Evolutionary conservation across 371 early-diverging fungal species (phyloP).

Genomic region (Encephalitozoon intestinalis): DNA sequence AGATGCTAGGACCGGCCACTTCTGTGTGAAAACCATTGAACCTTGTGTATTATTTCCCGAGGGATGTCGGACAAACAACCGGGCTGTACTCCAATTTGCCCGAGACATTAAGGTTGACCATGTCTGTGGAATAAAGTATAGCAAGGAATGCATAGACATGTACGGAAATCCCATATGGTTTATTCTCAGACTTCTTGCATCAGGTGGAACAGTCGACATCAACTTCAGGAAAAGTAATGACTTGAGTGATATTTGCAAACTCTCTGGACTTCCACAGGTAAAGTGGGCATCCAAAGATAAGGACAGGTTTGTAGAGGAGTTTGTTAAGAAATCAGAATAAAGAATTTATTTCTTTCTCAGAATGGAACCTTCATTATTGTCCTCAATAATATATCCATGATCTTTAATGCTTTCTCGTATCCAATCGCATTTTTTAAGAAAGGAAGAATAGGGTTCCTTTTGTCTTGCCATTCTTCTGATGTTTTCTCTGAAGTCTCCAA

Average conservation of each 20-base stretch:
- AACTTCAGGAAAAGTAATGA: conserved; percentile 10
- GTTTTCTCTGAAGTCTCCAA: conserved; percentile 49
- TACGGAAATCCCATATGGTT: conserved; percentile 42
- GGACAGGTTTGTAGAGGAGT: conserved; percentile 20
- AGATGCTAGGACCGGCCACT: neutral
- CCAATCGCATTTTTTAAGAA: conserved; percentile 53
- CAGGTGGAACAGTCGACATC: conserved; percentile 30
- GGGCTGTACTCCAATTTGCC: conserved; percentile 28
- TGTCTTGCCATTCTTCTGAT: conserved; percentile 48
- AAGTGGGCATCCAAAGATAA: conserved; percentile 34
- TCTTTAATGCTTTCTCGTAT: conserved; percentile 48
- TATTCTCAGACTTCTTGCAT: conserved; percentile 39
- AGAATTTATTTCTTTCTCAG: conserved; percentile 38
- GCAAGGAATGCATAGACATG: conserved; percentile 34
- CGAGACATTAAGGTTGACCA: conserved; percentile 13
- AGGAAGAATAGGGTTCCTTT: conserved; percentile 17
- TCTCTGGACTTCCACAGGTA: conserved; percentile 9
- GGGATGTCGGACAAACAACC: conserved; percentile 45
- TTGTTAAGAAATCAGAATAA: neutral
- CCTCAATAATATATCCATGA: conserved; percentile 57
- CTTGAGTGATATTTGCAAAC: neutral
- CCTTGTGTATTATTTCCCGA: conserved; percentile 41
- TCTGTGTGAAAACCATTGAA: neutral
- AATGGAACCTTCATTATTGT: conserved; percentile 30
- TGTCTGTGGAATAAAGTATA: conserved; percentile 49